These are phyloP conservation scores for Sugiyamaella xylanicola DNA, from an alignment of 1,139 yeast genomes.

Conservation along the genomic window DNA sequence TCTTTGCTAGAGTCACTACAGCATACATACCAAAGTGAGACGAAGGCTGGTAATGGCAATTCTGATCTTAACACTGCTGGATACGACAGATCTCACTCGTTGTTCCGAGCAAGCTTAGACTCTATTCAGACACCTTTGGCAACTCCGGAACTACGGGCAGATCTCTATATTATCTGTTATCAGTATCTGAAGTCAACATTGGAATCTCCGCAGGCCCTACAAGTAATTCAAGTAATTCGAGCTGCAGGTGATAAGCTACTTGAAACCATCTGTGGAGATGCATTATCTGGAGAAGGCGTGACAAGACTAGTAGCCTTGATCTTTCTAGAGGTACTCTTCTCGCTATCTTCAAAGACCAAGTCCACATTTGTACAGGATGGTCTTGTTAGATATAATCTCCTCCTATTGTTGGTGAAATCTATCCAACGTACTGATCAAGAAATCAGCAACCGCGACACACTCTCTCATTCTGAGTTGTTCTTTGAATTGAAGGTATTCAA, in stretches of 20 bases:
- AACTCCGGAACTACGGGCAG: conserved; percentile 69
- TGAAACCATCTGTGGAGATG: conserved; percentile 71
- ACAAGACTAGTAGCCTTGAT: conserved; percentile 76
- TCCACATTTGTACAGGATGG: conserved; percentile 62
- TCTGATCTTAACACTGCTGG: conserved; percentile 38
- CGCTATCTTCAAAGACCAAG: conserved; percentile 54
- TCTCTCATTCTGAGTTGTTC: conserved; percentile 42
- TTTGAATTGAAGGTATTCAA: conserved; percentile 60
- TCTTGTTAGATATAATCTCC: conserved; percentile 64
- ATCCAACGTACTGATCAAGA: conserved; percentile 70
- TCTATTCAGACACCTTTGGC: conserved; percentile 74
- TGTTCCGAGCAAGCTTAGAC: conserved; percentile 71
- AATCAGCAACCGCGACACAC: conserved; percentile 40
- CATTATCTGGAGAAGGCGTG: conserved; percentile 76
- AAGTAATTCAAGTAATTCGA: conserved; percentile 55
- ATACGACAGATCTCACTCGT: conserved; percentile 58
- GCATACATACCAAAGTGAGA: conserved; percentile 56
- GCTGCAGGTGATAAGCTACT: conserved; percentile 64
- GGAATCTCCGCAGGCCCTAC: conserved; percentile 40
- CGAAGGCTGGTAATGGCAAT: conserved; percentile 28
- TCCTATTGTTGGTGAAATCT: conserved; percentile 65
- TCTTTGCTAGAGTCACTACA: conserved; percentile 73
- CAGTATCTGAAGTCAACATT: conserved; percentile 55
- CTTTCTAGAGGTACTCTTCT: conserved; percentile 68
- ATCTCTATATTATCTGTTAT: conserved; percentile 72